Base-by-base conservation (phyloP, 1,139 yeast genomes). In the Geotrichum siamense region DNA sequence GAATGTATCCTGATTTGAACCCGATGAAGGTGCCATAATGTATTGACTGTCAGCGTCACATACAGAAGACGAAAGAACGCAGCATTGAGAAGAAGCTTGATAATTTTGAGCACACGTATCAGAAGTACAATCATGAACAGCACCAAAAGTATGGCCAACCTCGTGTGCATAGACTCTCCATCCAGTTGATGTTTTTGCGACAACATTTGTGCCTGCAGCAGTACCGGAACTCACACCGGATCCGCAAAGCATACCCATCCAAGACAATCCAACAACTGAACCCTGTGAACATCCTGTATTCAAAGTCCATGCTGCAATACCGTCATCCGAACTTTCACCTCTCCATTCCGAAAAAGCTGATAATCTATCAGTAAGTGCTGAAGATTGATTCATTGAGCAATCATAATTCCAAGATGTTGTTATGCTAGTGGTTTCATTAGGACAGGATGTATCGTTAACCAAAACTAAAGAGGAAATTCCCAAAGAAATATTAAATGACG, bases 141-240 rank as follows among this genome's bases (percentile, higher is more conserved):
- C 71, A n/a, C 71, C 71, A 51, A 67, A 67, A 2, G 64, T 57
- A 47, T 67, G 71, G 10, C 71, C 71, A 3, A 64, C 43, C 46
- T 67, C 71, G 44, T 67, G 71, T 0, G 71, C 71, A 22, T 64
- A 53, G 4, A 67, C 68, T 26, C 60, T 53, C 65, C 68, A 64
- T 44, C 66, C 70, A 5, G 58, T 51, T 19, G 57, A 41, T 0
- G 64, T 59, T 35, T 59, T 59, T 19, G 65, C 57, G 4, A 67
- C 55, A 16, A 67, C 68, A 43, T 62, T 65, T 2, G 67, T 55
- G 10, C 68, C 69, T 3, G 65, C 57, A 8, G 60, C 62, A 4
- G 61, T 51, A 30, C 41, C 39, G 9, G 40, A 48, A n/a, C 58
- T 51, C 10, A 38, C 5, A 3, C 33, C 19, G 16, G 32, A 33